phyloP scores from a whole-genome alignment of 192 early-diverging fungal species.

The Coemansia sp. region DNA sequence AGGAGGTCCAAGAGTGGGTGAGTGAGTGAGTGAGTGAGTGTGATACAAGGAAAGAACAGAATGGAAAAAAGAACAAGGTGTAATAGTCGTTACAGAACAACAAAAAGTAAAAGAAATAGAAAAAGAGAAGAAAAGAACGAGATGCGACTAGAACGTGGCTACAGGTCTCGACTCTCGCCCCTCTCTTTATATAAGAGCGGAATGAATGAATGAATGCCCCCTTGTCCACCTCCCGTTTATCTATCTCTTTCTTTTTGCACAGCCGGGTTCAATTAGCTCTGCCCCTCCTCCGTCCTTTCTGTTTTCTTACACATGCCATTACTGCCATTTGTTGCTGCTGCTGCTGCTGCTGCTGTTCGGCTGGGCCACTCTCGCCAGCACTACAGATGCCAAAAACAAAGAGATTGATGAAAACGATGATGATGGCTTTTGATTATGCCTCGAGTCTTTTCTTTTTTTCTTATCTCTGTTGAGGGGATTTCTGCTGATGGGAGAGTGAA shows the following conservation, averaged over 20 bases:
- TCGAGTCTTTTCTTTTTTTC: neutral
- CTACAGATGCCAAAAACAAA: too few relatives aligned
- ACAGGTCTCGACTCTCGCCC: neutral
- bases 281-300: too few relatives aligned
- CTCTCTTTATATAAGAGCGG: neutral
- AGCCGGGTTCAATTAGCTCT: too few relatives aligned
- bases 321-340: too few relatives aligned
- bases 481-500: neutral
- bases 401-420: too few relatives aligned
- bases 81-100: conserved; percentile 4
- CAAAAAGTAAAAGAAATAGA: neutral
- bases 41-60: neutral
- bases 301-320: too few relatives aligned
- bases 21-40: too few relatives aligned
- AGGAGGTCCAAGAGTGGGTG: conserved; percentile 5
- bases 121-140: conserved; percentile 3
- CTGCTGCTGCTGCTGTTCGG: too few relatives aligned
- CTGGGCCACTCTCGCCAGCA: too few relatives aligned
- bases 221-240: too few relatives aligned
- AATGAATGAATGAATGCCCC: neutral
- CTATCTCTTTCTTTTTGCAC: too few relatives aligned
- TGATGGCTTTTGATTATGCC: too few relatives aligned
- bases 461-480: conserved; percentile 11
- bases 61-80: neutral
- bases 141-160: neutral